Conservation (phyloP, 1,139 yeast species). For the Debaryomyces fabryi region DNA sequence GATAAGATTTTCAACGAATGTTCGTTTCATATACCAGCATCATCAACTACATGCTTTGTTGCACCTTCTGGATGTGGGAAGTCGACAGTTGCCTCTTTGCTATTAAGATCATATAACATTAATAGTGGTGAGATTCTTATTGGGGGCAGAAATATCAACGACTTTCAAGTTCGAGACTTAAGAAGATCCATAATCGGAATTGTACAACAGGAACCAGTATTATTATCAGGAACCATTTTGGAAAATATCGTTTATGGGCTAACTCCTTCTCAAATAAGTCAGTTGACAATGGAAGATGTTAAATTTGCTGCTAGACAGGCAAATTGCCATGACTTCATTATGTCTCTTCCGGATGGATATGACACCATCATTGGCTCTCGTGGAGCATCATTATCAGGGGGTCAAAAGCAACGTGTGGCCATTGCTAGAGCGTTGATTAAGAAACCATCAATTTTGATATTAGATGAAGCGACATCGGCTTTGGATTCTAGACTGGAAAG, state of each 20-base stretch:
- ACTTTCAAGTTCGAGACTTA: constrained; percentile 70
- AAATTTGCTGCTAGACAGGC: constrained; percentile 50
- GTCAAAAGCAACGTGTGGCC: constrained; percentile 89
- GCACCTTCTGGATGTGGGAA: constrained; percentile 95
- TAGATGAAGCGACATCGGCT: constrained; percentile 84
- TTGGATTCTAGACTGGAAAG: constrained; percentile 74
- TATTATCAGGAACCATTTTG: constrained; percentile 75
- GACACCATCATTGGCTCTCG: constrained; percentile 57
- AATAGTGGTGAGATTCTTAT: constrained; percentile 60
- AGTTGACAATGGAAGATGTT: constrained; percentile 44
- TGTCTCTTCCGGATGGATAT: constrained; percentile 53
- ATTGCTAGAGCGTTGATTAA: constrained; percentile 79
- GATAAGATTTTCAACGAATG: constrained; percentile 70
- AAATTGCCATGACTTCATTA: constrained; percentile 57
- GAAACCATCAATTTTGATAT: constrained; percentile 60
- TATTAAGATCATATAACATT: constrained; percentile 68
- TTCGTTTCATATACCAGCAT: constrained; percentile 60
- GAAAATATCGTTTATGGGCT: constrained; percentile 83
- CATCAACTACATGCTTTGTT: constrained; percentile 84
- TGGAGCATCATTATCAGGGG: constrained; percentile 73
- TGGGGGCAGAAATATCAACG: constrained; percentile 66
- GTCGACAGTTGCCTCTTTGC: constrained; percentile 75
- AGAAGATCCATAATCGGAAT: constrained; percentile 72
- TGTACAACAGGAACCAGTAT: constrained; percentile 87
- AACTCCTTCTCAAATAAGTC: constrained; percentile 50